Base-by-base conservation (phyloP, 2,329 filamentous ascomycete species). In the Arthrobotrys musiformis region DNA sequence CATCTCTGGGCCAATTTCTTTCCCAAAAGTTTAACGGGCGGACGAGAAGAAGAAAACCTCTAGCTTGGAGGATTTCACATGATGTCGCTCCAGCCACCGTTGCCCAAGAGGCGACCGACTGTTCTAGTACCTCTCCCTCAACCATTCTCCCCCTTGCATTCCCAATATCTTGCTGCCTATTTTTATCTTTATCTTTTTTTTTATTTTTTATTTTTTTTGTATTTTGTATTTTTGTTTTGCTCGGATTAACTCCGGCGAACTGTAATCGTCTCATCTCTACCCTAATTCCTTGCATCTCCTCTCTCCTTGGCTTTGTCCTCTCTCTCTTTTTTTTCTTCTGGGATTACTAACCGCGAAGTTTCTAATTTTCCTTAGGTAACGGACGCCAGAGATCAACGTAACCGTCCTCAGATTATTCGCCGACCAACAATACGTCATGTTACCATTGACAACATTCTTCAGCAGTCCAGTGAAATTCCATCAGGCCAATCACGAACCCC, bases 381-480 rank as follows among this genome's bases (percentile, higher is more conserved):
- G 50, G 88, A 89, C 80, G 83, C 88, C 64, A 85, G 88, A 73
- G 87, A 89, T 81, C 84, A 85, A 48, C 84, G 73, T 79, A 79
- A 69, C 79, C 66, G 82, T 81, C 79, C 82, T 81, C 80, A 58
- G 58, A 79, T 80, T 50, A 79, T 81, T 37, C 74, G 74, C 54
- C 67, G 79, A 13, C 80, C 79, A 33, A 79, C 80, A 79, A 94
- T 89, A 86, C 92, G 89, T 81, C 92, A 92, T 83, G 93, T 98
- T 82, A 90, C 90, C 0, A 94, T 99, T 83, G 95, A 99, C 85
- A 97, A 94, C 82, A 92, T 98, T 79, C 89, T 99, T 4, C 93
- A 97, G 83, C 93, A 97, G 85, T 91, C 93, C 75, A 95, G 93
- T 60, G 94, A 97, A 82, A 95, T 99, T 44, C 95, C 95, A 0